Evolutionary conservation across 257 asterid genomes (phyloP), one percentile per base, ranked within the genome.

Genomic region (Schizonepeta tenuifolia): DNA sequence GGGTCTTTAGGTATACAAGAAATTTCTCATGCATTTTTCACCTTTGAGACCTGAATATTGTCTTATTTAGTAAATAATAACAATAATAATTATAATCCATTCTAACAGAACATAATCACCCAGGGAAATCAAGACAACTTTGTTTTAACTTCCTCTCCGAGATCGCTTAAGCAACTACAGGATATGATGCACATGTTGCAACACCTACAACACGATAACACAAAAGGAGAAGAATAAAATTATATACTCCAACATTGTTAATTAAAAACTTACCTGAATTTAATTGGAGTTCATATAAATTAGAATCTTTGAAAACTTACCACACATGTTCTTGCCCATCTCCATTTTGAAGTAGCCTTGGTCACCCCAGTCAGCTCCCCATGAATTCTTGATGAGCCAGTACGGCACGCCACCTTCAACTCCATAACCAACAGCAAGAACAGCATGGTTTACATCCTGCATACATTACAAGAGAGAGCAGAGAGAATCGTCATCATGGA

Each of bases 381-480:
- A 92, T 7, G 99, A 95, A 77, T 95, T 92, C 82, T 95, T 95
- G 65, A 95, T 87, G 70, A 95, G 92, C 98, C 98, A 92, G 53
- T 92, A 92, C 0, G 96, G 96, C 38, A 83, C 69, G 1, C 94
- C 96, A 49, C 87, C 75, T 83, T 92, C 99, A 40, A 92, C 86
- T 67, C 98, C 96, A 24, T 88, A 92, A 33, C 98, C 99, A 83
- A 95, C 98, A 64, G 98, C 97, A 69, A 94, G 84, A 65, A 95
- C 99, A 21, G 96, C 99, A 65, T 95, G 99, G 88, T 95, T 95
- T 68, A 95, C 98, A 49, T 92, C 97, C 98, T 95, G 82, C 73
- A 78, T 22, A 67, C 9, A 24, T 68, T 17, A 6, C 18, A 51
- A 33, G 47, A 28, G 10, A 41, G 64, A 43, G 56, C 17, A 33